Conservation (phyloP, 805 yeast genomes). For the Grigorovia jiainica region DNA sequence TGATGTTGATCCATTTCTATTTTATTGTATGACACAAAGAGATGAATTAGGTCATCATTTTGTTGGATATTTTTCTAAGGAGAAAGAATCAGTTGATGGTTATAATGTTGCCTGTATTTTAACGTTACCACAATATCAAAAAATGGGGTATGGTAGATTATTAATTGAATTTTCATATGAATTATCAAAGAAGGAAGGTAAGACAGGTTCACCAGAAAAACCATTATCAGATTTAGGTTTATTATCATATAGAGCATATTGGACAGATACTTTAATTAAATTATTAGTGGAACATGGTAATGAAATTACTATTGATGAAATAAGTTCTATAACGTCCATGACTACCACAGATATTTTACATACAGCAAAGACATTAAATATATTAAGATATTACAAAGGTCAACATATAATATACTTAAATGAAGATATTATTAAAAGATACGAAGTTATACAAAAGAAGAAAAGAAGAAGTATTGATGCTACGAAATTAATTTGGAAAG, state of each 20-base stretch:
- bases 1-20: conserved; percentile 95
- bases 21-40: conserved; percentile 88
- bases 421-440: conserved; percentile 67
- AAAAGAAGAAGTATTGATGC: conserved; percentile 73
- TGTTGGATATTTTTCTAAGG: conserved; percentile 95
- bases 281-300: conserved; percentile 55
- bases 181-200: conserved; percentile 77
- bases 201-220: conserved; percentile 94
- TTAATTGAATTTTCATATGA: conserved; percentile 91
- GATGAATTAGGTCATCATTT: conserved; percentile 91
- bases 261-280: conserved; percentile 85
- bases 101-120: conserved; percentile 96
- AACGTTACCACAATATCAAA: conserved; percentile 91
- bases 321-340: conserved; percentile 80
- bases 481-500: conserved; percentile 72
- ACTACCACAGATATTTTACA: conserved; percentile 93
- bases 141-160: conserved; percentile 87
- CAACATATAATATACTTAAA: conserved; percentile 86
- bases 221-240: conserved; percentile 93
- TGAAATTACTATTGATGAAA: conserved; percentile 82
- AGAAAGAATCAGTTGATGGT: conserved; percentile 89
- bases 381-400: conserved; percentile 87
- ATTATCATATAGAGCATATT: conserved; percentile 85
- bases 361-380: conserved; percentile 83
- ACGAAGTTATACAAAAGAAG: conserved; percentile 61